phyloP scores from a whole-genome alignment of 2,329 filamentous ascomycete species.

The Rhynchosporium graminicola region DNA sequence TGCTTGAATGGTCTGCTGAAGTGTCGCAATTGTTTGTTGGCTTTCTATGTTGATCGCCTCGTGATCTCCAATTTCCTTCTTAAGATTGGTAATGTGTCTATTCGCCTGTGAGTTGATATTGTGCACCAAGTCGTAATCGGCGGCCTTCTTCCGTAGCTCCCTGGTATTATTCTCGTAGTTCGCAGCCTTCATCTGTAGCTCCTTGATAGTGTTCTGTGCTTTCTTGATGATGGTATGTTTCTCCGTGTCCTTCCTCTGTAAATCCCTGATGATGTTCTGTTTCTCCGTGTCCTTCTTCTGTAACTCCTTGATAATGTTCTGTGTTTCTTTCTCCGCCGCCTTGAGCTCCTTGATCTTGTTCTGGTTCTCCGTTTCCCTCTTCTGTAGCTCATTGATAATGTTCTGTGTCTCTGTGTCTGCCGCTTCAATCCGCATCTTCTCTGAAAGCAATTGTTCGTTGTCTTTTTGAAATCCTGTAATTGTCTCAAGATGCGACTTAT shows the following conservation, averaged over 20 bases:
- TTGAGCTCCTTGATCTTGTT: not conserved
- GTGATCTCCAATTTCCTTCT: conserved; percentile 5
- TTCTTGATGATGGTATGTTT: not conserved
- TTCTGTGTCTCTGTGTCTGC: not conserved
- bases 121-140: not conserved
- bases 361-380: not conserved
- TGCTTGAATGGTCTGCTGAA: not conserved
- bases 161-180: no score
- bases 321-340: not conserved
- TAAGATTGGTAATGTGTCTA: not conserved
- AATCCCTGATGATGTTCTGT: not conserved
- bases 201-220: not conserved
- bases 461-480: conserved; percentile 6
- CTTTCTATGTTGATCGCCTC: conserved; percentile 1
- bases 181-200: no score
- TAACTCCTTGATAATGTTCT: not conserved
- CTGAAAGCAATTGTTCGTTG: conserved; percentile 18
- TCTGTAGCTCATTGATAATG: not conserved
- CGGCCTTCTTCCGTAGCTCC: not conserved
- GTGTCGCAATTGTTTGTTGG: not conserved
- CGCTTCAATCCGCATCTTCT: conserved; percentile 12
- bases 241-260: not conserved
- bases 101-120: conserved; percentile 3
- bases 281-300: not conserved
- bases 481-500: conserved; percentile 4